Base-by-base conservation (phyloP, 1,284 basidiomycete genomes). In the Salmacisia buchloeana region DNA sequence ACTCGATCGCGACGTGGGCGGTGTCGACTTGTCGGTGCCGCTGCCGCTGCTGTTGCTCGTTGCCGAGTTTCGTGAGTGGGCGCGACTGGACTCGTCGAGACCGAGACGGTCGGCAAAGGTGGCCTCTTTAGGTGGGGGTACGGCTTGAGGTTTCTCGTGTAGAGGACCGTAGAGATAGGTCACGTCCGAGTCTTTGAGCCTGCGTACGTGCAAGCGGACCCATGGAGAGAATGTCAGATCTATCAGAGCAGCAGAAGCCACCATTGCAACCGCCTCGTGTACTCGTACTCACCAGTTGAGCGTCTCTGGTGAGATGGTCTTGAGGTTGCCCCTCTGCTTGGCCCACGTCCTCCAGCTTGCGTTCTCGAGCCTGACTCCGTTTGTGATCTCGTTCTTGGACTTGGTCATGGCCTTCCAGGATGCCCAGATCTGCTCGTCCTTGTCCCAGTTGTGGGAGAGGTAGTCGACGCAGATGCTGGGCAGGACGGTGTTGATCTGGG, bases 281-380 rank as follows among this genome's bases (percentile, higher is more conserved):
- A 23, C 27, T 1, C 25, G 18, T 0, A 69, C 91, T 79, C 78
- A 97, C 94, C 94, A 98, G 81, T 98, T 98, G 73, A 98, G 86
- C 2, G 94, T 97, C 83, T 98, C 94, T 65, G 94, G 94, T 46
- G 88, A 90, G 79, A 98, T 87, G 0, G 94, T 98, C 83, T 90
- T 92, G 64, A 98, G 86, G 70, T 94, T 92, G 75, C 96, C 97
- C 69, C 94, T 85, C 85, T 97, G 94, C 82, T 98, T 97, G 86
- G 94, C 94, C 94, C 96, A 98, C 1, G 94, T 97, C 52, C 96
- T 84, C 94, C 94, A 98, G 74, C 88, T 91, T 3, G 96, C 96
- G 78, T 98, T 98, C 84, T 98, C 96, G 65, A 98, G 86, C 59
- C 94, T 84, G 63, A 91, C 85, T 58, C 94, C 94, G 80, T 98